Evolutionary conservation across 129 eudicot species (phyloP), one percentile per base, ranked within the genome.

Genomic region (Arctium minus): DNA sequence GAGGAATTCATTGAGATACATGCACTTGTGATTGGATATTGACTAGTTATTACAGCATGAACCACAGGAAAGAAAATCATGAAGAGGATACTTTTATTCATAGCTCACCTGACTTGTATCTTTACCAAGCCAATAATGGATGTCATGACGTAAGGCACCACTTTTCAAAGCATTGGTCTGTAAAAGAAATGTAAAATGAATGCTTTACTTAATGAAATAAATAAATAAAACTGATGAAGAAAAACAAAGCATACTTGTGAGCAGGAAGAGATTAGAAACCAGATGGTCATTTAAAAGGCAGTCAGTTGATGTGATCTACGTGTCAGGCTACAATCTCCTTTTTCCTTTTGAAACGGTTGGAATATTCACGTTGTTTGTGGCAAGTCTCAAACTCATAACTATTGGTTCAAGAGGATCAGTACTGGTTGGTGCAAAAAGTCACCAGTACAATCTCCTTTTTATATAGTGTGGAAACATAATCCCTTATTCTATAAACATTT

Each of bases 121-220:
- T 88, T 87, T 87, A 60, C 97, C 97, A 56, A 92, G 91, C 97
- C 97, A 92, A 86, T 87, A 92, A 80, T 92, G 97, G 32, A 92
- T 86, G 74, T 90, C 94, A 71, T 87, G 91, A 29, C 86, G 91
- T 37, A 92, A 76, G 64, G 91, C 92, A 67, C 97, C 91, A 79
- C 86, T 90, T 82, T 90, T 92, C 77, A 80, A 65, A 64, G 97
- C 94, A 83, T 88, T 88, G 65, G 97, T 92, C 97, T 92, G 89
- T 81, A 67, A 50, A 64, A 88, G 73, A 73, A 84, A 86, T 62
- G 50, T 12, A 87, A 85, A 50, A 74, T 62, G 42, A 42, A 72
- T 17, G 35, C 50, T 12, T 7, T 12, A 27, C 46, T 77, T 15
- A 62, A 83, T 27, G 5, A 76, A 64, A 64, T 27, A 64, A 22